Percentiles rank a stretch among this genome's conserved stretches.
These are phyloP conservation scores for Russula virescens DNA, from an alignment of 768 basidiomycete genomes.

Conservation along the genomic window DNA sequence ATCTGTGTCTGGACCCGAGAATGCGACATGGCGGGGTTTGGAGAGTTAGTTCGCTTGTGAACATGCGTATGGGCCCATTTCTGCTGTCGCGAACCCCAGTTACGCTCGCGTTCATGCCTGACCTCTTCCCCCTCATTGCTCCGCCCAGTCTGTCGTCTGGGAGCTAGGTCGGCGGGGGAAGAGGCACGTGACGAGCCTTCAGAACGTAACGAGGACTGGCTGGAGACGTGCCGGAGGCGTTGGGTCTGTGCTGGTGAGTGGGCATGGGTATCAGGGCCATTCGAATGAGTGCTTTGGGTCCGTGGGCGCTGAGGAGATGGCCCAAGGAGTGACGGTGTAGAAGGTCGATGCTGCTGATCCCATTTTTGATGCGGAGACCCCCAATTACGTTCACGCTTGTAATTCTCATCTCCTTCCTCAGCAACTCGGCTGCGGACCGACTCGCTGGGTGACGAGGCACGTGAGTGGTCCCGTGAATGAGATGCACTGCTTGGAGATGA, in stretches of 20 bases:
- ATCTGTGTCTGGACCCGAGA: constrained; percentile 21
- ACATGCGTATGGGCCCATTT: constrained; percentile 24
- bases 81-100: constrained; percentile 60
- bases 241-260: constrained; percentile 33
- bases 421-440: constrained; percentile 13
- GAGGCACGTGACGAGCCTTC: constrained; percentile 16
- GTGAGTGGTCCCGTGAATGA: constrained; percentile 15
- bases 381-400: constrained; percentile 2
- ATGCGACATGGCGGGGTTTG: constrained; percentile 18
- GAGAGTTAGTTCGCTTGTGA: constrained; percentile 21
- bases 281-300: background rate
- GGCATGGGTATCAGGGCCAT: constrained; percentile 24
- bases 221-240: constrained; percentile 23
- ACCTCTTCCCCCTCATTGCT: constrained; percentile 32
- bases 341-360: constrained; percentile 1
- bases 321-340: constrained; percentile 7
- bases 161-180: constrained; percentile 1
- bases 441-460: constrained; percentile 16
- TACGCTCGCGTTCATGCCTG: constrained; percentile 53
- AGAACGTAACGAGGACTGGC: constrained; percentile 19
- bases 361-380: background rate
- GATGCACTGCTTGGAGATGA: constrained; percentile 5
- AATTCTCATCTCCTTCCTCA: constrained; percentile 8
- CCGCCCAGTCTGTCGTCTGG: constrained; percentile 30
- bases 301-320: background rate